phyloP scores from a whole-genome alignment of 2,329 filamentous ascomycete species.

The Penicillium paneum region DNA sequence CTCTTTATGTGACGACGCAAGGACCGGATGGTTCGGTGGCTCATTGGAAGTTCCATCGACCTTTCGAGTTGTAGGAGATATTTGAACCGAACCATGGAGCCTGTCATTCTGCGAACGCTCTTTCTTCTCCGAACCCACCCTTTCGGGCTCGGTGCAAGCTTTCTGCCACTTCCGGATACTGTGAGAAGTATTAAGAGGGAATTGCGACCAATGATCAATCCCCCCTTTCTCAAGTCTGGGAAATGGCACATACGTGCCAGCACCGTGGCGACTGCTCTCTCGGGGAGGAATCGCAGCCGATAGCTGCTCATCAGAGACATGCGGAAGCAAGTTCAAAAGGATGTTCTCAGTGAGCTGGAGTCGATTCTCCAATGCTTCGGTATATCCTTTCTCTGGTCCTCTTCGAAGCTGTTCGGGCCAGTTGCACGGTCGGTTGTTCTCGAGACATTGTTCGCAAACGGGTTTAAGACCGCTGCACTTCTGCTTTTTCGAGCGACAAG shows the following conservation, averaged over 20 bases:
- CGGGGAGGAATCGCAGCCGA: constrained; percentile 20
- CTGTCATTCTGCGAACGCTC: background rate
- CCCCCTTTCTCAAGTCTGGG: constrained; percentile 31
- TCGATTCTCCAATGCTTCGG: constrained; percentile 44
- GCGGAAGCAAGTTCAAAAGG: constrained; percentile 38
- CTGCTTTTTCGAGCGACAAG: constrained; percentile 43
- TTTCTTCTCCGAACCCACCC: background rate
- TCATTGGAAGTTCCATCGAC: background rate
- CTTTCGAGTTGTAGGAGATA: background rate
- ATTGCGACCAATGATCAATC: constrained; percentile 39
- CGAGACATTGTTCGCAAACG: constrained; percentile 36
- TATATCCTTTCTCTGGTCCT: constrained; percentile 48
- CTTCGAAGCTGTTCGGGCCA: constrained; percentile 42
- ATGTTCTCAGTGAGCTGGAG: constrained; percentile 43
- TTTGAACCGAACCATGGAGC: background rate
- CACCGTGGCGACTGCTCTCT: background rate
- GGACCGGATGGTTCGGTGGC: background rate
- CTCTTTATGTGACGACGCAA: background rate
- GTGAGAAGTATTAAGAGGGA: constrained; percentile 33
- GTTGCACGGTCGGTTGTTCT: constrained; percentile 33
- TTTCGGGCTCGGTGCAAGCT: constrained; percentile 19
- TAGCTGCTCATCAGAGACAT: constrained; percentile 34
- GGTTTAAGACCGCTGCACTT: constrained; percentile 39
- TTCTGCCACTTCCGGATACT: constrained; percentile 39
- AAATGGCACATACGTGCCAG: constrained; percentile 18